Base-by-base conservation (phyloP, 352 stramenopile species). In the Globisporangium echinulatum region DNA sequence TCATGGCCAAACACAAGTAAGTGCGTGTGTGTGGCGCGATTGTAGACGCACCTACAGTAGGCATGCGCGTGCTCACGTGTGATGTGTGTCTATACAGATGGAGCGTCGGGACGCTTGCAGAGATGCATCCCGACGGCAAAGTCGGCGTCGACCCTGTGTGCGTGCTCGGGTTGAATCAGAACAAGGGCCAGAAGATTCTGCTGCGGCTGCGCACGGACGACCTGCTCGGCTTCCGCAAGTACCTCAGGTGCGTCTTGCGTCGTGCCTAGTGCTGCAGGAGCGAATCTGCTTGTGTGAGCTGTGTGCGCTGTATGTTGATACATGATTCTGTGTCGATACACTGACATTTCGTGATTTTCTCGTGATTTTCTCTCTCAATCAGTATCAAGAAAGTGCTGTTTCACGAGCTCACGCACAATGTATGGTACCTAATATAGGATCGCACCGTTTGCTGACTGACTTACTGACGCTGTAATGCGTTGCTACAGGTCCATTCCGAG, bases 351-450 rank as follows among this genome's bases (percentile, higher is more conserved):
- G 40, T 44, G 40, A 33, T 33, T 33, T 3, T 33, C 25, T 33
- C 19, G 19, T 25, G 19, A 25, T 25, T 25, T 25, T 25, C 25
- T 33, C 25, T 33, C 25, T 44, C 11, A 8, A 44, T 44, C 52
- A 96, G 74, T 52, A 95, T 98, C 69, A 90, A 92, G 62, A 96
- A 98, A 67, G 92, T 97, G 14, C 68, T 98, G 1, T 98, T 86
- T 54, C 94, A 98, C 72, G 94, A 98, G 64, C 80, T 98, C 38
- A 80, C 90, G 5, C 94, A 98, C 70, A 98, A 98, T 63, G 90
- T 96, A 74, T 66, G 72, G 49, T 6, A 6, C 49, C 36, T 0
- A 58, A 0, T 44, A n/a, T 19, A 11, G 11, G 37, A 52, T 9
- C 13, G 10, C 40, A 10, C 1, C 4, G 17, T 1, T 15, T 47